Evolutionary conservation across 2,329 filamentous ascomycete species (phyloP).

Genomic region (Trichophyton schoenleinii): DNA sequence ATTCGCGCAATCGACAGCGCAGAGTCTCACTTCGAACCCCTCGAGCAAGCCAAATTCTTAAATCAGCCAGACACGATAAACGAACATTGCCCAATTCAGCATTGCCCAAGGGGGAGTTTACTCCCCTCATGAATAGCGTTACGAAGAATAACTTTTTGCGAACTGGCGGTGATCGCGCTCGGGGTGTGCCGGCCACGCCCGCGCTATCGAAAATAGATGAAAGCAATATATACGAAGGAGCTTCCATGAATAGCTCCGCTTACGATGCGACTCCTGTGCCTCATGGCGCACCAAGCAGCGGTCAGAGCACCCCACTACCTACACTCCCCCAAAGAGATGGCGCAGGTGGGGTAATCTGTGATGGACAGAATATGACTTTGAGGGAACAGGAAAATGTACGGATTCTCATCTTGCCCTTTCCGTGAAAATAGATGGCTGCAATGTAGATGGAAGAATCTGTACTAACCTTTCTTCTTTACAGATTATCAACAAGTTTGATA

Average conservation of each 20-base stretch:
- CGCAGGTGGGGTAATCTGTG: conserved; percentile 57
- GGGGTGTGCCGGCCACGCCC: conserved; percentile 53
- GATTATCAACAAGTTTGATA: conserved; percentile 86
- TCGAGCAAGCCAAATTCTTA: conserved; percentile 48
- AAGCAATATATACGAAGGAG: conserved; percentile 51
- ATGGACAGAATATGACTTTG: conserved; percentile 72
- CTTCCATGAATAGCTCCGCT: conserved; percentile 52
- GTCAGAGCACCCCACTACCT: conserved; percentile 68
- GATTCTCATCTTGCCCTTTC: background rate
- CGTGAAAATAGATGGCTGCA: background rate
- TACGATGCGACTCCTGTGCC: conserved; percentile 58
- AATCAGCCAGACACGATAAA: conserved; percentile 42
- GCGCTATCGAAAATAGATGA: conserved; percentile 61
- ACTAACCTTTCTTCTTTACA: conserved; percentile 16
- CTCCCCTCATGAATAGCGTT: conserved; percentile 71
- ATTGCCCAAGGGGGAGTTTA: conserved; percentile 62
- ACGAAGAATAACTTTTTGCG: conserved; percentile 54
- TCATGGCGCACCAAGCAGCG: conserved; percentile 64
- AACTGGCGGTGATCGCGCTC: conserved; percentile 41
- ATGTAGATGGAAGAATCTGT: background rate
- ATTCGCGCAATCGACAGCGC: conserved; percentile 42
- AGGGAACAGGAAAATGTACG: conserved; percentile 69
- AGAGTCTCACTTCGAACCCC: conserved; percentile 58
- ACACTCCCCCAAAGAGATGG: conserved; percentile 52
- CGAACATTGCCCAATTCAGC: conserved; percentile 55